phyloP scores from a whole-genome alignment of 495 filamentous ascomycete genomes.

The Neurospora tetrasperma region DNA sequence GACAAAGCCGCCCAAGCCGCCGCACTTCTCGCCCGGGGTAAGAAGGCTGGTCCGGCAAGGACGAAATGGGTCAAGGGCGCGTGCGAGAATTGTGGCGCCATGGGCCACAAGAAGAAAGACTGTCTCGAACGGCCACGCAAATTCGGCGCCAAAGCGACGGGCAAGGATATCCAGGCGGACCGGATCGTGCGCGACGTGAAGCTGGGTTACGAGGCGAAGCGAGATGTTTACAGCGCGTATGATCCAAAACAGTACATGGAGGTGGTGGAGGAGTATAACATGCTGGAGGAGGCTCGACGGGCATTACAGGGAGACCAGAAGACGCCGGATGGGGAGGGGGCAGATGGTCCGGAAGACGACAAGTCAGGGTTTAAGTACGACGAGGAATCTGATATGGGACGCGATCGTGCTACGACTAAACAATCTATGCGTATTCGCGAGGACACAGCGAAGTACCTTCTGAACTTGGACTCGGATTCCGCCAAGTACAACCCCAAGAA shows the following conservation, averaged over 20 bases:
- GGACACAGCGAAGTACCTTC: slow-evolving; percentile 95
- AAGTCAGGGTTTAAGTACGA: slow-evolving; percentile 57
- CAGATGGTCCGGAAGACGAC: slow-evolving; percentile 35
- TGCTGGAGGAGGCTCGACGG: slow-evolving; percentile 68
- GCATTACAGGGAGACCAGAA: slow-evolving; percentile 1
- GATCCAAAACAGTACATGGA: slow-evolving; percentile 75
- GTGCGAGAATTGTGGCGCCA: slow-evolving; percentile 95
- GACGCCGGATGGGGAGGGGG: slow-evolving; percentile 37
- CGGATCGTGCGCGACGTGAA: slow-evolving; percentile 76
- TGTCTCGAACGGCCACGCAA: slow-evolving; percentile 85
- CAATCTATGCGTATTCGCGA: slow-evolving; percentile 80
- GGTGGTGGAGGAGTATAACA: slow-evolving; percentile 80
- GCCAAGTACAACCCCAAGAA: slow-evolving; percentile 99
- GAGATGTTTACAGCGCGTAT: slow-evolving; percentile 96
- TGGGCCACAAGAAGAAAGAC: slow-evolving; percentile 92
- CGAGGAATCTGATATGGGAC: slow-evolving; percentile 94
- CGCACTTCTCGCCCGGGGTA: slow-evolving; percentile 40
- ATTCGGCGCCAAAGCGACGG: slow-evolving; percentile 85
- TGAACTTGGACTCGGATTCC: slow-evolving; percentile 90
- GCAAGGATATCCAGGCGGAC: slow-evolving; percentile 86
- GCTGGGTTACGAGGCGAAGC: slow-evolving; percentile 94
- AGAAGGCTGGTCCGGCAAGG: slow-evolving; percentile 67
- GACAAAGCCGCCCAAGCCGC: slow-evolving; percentile 78
- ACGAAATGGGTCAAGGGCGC: slow-evolving; percentile 97
- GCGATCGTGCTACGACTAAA: slow-evolving; percentile 81